Base-by-base conservation (phyloP, 768 basidiomycete genomes). In the Amanita pseudoporphyria region DNA sequence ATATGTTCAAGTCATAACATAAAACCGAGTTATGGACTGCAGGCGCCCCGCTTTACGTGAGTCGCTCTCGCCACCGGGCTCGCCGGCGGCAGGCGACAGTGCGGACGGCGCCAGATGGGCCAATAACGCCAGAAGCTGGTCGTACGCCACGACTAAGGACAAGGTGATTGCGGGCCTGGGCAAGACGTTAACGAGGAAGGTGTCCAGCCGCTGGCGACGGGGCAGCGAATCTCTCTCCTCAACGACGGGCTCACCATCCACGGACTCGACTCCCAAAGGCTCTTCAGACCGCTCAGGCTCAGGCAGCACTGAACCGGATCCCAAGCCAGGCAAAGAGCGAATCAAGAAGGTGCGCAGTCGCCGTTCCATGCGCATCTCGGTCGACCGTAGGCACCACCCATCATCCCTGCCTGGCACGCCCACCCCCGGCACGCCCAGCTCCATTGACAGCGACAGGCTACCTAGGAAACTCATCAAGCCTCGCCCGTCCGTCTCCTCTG, bases 131-230 rank as follows among this genome's bases (percentile, higher is more conserved):
- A 28, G 7, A 7, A 28, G 26, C 26, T 28, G 26, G 26, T 28
- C 26, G 26, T 28, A 28, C 26, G 26, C 26, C 7, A 28, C 26
- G 26, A 3, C 26, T 3, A 28, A 28, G 26, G 26, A 41, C 22
- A 6, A 19, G 22, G 41, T 24, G 28, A 36, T 47, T 22, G 22
- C 21, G 33, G 18, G 35, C 36, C n/a, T 47, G 26, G 46, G 46
- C 10, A 47, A 47, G 36, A 24, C 46, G 19, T 18, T 47, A 21
- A 47, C 46, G 16, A 47, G 46, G 24, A 47, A 47, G 18, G 46
- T 47, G 6, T 47, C 46, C 3, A 47, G n/a, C 21, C 16, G 35
- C 4, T 47, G 46, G 46, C 18, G 26, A 26, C 24, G 22, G 28
- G 24, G 19, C 13, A 35, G 37, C 12, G 40, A 41, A 18, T 14